phyloP scores from a whole-genome alignment of 2,329 filamentous ascomycete species.

The Didymella sp. region DNA sequence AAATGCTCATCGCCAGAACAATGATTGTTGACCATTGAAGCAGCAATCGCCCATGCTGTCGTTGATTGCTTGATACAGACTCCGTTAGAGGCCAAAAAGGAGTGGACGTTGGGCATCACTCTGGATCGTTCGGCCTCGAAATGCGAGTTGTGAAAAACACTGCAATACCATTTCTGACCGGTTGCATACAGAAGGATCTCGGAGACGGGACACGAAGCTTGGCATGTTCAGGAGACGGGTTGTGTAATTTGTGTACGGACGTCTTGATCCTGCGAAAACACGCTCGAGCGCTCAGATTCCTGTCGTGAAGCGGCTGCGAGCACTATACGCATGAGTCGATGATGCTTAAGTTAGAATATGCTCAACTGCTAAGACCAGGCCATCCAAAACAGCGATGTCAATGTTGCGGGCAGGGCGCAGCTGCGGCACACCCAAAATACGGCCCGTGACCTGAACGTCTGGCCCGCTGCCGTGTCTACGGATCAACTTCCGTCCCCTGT shows the following conservation, averaged over 20 bases:
- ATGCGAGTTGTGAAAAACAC: background rate
- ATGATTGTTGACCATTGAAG: too few species aligned
- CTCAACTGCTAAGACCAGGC: background rate
- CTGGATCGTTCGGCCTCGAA: background rate
- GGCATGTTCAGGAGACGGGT: background rate
- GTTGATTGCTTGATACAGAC: background rate
- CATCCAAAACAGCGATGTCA: background rate
- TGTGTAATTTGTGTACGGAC: background rate
- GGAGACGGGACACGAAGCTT: background rate
- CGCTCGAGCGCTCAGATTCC: background rate
- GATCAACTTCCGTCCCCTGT: background rate
- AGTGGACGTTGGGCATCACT: too few species aligned
- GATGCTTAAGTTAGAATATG: background rate
- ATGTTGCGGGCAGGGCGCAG: background rate
- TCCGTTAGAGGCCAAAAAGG: background rate
- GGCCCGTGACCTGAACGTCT: background rate
- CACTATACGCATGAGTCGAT: background rate
- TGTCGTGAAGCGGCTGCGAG: background rate
- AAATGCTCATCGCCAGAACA: background rate
- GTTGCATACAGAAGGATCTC: background rate
- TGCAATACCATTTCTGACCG: background rate
- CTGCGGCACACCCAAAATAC: too few species aligned
- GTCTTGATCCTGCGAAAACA: background rate
- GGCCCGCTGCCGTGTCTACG: background rate
- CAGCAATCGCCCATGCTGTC: too few species aligned